A percentile compares a stretch with the other conserved stretches of the same genome.
phyloP scores from a whole-genome alignment of 129 eudicot genomes.

The Saussurea involucrata region DNA sequence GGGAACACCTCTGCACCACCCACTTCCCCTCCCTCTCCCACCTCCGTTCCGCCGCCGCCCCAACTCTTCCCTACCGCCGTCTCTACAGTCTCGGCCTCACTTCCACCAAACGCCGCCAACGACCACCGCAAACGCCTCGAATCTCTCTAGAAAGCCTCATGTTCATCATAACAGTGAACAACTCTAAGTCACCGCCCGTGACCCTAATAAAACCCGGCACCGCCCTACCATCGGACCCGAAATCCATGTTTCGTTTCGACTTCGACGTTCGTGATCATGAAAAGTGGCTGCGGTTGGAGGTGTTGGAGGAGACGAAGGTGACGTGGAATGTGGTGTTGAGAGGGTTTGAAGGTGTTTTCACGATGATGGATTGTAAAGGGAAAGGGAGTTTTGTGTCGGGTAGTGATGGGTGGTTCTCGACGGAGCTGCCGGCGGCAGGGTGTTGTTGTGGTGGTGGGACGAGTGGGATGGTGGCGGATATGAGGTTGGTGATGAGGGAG shows the following conservation, averaged over 20 bases:
- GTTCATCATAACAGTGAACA: constrained; percentile 44
- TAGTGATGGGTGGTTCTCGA: constrained; percentile 68
- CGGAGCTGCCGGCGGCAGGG: constrained; percentile 69
- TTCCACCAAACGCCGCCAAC: constrained; percentile 43
- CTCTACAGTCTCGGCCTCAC: constrained; percentile 49
- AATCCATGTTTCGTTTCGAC: constrained; percentile 54
- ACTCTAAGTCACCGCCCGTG: constrained; percentile 13
- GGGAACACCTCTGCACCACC: constrained; percentile 54
- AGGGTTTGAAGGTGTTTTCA: constrained; percentile 61
- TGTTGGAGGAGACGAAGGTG: constrained; percentile 40
- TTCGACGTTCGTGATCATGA: constrained; percentile 22
- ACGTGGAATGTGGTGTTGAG: constrained; percentile 56
- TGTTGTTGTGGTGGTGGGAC: constrained; percentile 47
- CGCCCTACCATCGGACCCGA: constrained; percentile 17
- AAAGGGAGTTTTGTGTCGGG: constrained; percentile 54
- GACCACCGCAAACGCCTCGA: constrained; percentile 37
- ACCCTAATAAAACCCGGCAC: constrained; percentile 31
- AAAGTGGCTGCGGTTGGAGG: constrained; percentile 19
- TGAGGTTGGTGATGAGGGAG: constrained; percentile 49
- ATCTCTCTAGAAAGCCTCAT: constrained; percentile 34
- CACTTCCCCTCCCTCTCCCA: constrained; percentile 56
- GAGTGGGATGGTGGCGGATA: constrained; percentile 74
- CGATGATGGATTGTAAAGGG: constrained; percentile 63
- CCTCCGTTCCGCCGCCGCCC: constrained; percentile 30
- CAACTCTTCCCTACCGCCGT: constrained; percentile 40